Evolutionary conservation across 1,139 yeast genomes (phyloP).

Genomic region (Suhomyces bokatorum): DNA sequence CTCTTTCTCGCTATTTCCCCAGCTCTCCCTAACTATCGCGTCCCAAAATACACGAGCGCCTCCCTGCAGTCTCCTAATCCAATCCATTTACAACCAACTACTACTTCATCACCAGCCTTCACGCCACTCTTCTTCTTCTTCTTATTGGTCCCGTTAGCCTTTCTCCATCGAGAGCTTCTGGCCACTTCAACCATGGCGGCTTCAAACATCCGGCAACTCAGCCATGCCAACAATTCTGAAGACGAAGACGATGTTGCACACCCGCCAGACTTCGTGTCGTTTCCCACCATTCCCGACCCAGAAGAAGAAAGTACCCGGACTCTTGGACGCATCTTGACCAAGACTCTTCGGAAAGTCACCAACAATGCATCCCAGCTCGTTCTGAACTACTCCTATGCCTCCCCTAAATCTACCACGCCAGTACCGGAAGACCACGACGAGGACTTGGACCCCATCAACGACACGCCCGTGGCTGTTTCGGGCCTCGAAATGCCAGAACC

Average conservation of each 20-base stretch:
- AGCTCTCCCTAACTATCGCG: not conserved
- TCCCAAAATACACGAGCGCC: not conserved
- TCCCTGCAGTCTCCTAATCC: not conserved
- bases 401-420: slow-evolving; percentile 10
- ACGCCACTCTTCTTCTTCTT: not conserved
- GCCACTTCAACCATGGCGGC: slow-evolving; percentile 3
- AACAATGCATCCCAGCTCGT: slow-evolving; percentile 46
- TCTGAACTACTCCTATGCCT: slow-evolving; percentile 27
- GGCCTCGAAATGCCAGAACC: not conserved
- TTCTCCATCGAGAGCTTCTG: not conserved
- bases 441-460: slow-evolving; percentile 6
- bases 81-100: not conserved
- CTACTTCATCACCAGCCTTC: not conserved
- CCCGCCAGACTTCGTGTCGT: slow-evolving; percentile 40
- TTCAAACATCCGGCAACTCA: slow-evolving; percentile 3
- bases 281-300: slow-evolving; percentile 49
- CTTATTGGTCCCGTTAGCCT: not conserved
- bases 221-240: slow-evolving; percentile 17
- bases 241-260: slow-evolving; percentile 16
- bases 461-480: slow-evolving; percentile 5
- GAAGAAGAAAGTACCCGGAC: slow-evolving; percentile 35
- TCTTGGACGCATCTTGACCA: slow-evolving; percentile 36
- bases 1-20: not conserved
- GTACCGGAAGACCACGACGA: slow-evolving; percentile 2
- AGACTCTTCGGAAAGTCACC: slow-evolving; percentile 47